Conservation (phyloP, 2,329 filamentous ascomycete species). For the Metarhizium robertsii region DNA sequence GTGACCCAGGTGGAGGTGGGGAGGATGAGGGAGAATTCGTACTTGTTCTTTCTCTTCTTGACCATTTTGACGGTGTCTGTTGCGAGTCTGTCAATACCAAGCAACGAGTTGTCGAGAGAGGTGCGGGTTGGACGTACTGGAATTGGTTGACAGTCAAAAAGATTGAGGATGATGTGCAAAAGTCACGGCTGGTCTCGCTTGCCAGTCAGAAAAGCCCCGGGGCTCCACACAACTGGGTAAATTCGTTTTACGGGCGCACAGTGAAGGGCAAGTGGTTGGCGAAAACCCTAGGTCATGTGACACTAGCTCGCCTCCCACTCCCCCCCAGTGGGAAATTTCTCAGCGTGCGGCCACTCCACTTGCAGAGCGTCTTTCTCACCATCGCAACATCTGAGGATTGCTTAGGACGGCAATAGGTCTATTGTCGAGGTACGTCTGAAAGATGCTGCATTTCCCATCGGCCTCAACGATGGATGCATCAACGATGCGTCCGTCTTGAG, state of each 20-base stretch:
- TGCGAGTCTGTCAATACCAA: conserved; percentile 24
- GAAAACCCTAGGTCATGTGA: conserved; percentile 20
- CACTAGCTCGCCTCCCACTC: conserved; percentile 3
- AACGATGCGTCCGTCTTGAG: conserved; percentile 22
- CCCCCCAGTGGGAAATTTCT: conserved; percentile 16
- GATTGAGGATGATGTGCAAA: conserved; percentile 10
- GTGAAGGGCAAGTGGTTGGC: conserved; percentile 12
- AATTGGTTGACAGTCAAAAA: conserved; percentile 9
- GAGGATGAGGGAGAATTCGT: conserved; percentile 20
- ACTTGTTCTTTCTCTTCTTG: conserved; percentile 66
- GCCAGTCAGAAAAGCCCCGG: conserved; percentile 2
- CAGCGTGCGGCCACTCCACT: conserved; percentile 19
- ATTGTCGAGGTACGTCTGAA: conserved; percentile 56
- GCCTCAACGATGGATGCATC: conserved; percentile 18
- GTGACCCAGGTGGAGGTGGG: background rate
- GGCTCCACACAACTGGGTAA: conserved; percentile 8
- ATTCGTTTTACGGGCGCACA: conserved; percentile 1
- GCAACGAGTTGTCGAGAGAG: conserved; percentile 9
- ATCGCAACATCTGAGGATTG: conserved; percentile 46
- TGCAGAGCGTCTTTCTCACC: conserved; percentile 15
- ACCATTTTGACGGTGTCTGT: conserved; percentile 55
- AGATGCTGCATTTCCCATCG: conserved; percentile 32
- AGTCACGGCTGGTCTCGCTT: conserved; percentile 7
- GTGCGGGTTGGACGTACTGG: conserved; percentile 17
- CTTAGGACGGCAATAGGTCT: conserved; percentile 52